Evolutionary conservation across 2,329 filamentous ascomycete genomes (phyloP).

Genomic region (Harringtonia aguacate): DNA sequence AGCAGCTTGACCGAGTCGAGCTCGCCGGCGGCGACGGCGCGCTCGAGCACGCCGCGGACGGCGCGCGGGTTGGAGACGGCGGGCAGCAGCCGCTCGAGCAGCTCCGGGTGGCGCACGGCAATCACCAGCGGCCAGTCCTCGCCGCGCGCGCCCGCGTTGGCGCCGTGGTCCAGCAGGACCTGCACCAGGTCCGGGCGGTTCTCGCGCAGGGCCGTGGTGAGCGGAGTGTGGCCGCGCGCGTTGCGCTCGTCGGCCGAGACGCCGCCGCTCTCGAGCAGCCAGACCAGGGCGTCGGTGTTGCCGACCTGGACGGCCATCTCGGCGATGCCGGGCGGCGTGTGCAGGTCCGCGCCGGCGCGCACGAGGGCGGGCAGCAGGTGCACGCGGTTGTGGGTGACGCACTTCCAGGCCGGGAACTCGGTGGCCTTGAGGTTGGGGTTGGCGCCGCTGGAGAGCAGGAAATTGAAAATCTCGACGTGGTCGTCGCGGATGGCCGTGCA

Average conservation of each 20-base stretch:
- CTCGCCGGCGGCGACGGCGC: slow-evolving; percentile 40
- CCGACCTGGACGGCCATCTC: slow-evolving; percentile 21
- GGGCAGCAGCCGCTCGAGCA: slow-evolving; percentile 38
- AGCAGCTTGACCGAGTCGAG: slow-evolving; percentile 57
- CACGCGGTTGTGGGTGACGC: slow-evolving; percentile 16
- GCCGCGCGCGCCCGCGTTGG: slow-evolving; percentile 18
- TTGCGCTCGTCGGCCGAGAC: slow-evolving; percentile 22
- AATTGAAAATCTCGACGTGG: slow-evolving; percentile 17
- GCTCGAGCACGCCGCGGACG: slow-evolving; percentile 18
- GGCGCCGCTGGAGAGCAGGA: slow-evolving; percentile 25
- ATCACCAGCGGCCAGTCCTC: slow-evolving; percentile 55
- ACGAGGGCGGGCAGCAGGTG: slow-evolving; percentile 24
- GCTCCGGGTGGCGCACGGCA: slow-evolving; percentile 49
- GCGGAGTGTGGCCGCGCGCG: slow-evolving; percentile 18
- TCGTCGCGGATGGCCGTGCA: slow-evolving; percentile 16
- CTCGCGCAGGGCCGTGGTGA: slow-evolving; percentile 17
- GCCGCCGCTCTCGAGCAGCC: slow-evolving; percentile 21
- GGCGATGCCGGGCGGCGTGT: slow-evolving; percentile 19
- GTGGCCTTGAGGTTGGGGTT: slow-evolving; percentile 19
- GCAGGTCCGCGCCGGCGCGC: slow-evolving; percentile 21
- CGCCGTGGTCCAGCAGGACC: slow-evolving; percentile 23
- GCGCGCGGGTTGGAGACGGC: slow-evolving; percentile 43
- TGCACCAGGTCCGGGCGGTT: slow-evolving; percentile 39
- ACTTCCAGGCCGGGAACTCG: slow-evolving; percentile 23
- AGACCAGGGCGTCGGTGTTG: slow-evolving; percentile 25